A percentile compares a stretch with the other conserved stretches of the same genome.
phyloP scores from a whole-genome alignment of 345 rosid species.

The Physaria fendleri region DNA sequence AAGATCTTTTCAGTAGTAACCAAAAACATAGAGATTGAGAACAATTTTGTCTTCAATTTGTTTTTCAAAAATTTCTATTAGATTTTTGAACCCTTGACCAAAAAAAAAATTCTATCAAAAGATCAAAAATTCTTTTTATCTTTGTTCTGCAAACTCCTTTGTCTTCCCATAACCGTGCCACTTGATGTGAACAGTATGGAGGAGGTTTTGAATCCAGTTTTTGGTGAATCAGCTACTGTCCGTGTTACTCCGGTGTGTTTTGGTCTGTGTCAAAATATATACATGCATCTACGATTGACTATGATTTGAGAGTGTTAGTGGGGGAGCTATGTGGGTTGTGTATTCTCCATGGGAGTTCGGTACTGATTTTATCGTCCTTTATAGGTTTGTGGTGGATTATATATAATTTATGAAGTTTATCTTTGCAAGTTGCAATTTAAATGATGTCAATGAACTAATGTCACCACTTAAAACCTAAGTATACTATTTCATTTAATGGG shows the following conservation, averaged over 20 bases:
- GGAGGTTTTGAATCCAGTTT: conserved; percentile 87
- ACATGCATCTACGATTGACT: not conserved
- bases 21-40: no score
- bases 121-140: no score
- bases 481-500: no score
- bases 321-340: not conserved
- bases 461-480: no score
- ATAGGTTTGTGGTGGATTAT: conserved; percentile 94
- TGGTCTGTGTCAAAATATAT: conserved; percentile 38
- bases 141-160: no score
- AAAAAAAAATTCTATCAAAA: no score
- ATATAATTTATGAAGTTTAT: conserved; percentile 66
- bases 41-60: no score
- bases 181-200: conserved; percentile 58
- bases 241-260: conserved; percentile 94
- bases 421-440: no score
- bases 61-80: no score
- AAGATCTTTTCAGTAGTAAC: no score
- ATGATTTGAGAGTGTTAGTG: not conserved
- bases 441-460: no score
- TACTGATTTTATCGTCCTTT: conserved; percentile 5
- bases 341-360: not conserved
- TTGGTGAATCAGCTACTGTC: conserved; percentile 90
- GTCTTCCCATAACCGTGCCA: conserved; percentile 52
- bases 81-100: no score